Evolutionary conservation across 345 rosid genomes (phyloP), one percentile per base, ranked within the genome.

Genomic region (Lepidium didymum): DNA sequence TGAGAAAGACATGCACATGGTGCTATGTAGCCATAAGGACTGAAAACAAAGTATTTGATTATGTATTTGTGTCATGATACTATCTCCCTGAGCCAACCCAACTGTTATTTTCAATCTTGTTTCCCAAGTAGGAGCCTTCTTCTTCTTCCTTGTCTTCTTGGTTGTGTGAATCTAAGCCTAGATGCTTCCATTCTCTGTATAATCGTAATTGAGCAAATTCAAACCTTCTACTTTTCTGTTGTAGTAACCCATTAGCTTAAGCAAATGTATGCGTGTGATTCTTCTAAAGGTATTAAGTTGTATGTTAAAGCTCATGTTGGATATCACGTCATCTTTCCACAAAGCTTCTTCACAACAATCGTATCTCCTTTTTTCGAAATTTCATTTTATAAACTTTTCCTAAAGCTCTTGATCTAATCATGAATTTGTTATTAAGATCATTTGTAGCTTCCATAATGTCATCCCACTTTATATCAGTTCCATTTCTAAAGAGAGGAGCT

Each of bases 21-120:
- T 0, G 99, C 99, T 5, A 86, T 86, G 79, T 94, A 94, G 38
- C 96, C 99, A 1, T 87, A 91, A 14, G 99, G 10, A 96, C 97
- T 1, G 99, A 97, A 67, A 90, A 88, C 86, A 84, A 83, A 10
- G 79, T 45, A 64, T 78, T 80, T 5, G 98, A 85, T 56, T 88
- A 96, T 38, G 96, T 83, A 70, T 77, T 78, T 14, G 90, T 79
- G 42, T 87, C 87, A 7, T 52, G 90, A 69, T 93, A 90, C 81
- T 88, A 88, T 45, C 92, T 18, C 96, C 92, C 70, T 85, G 89
- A 27, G 92, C 96, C 51, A 93, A 76, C 47, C 98, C 98, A 29
- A 90, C 61, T 1, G 87, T 96, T 23, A 93, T 87, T 54, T 59
- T 79, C 46, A 90, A 58, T 79, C 98, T 88, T 13, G 90, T 65